Base-by-base conservation (phyloP, 2,329 filamentous ascomycete genomes). In the Atkinsonella texensis region DNA sequence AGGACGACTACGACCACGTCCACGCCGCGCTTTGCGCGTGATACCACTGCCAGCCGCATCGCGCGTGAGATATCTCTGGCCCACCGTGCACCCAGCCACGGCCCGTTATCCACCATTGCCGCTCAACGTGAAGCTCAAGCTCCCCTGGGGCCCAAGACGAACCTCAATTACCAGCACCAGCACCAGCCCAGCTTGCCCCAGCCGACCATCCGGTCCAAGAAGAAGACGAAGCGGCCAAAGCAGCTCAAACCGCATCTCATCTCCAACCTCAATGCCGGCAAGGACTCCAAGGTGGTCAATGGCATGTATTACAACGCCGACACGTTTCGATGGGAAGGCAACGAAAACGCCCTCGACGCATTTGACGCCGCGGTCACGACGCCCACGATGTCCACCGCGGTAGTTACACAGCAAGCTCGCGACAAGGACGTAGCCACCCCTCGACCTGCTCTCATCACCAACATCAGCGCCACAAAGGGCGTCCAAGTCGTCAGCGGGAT, bases 401-500 rank as follows among this genome's bases (percentile, higher is more conserved):
- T 58, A 7, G 31, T 40, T 6, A 63, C 72, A 0, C 74, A 74
- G 2, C 61, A 75, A 13, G 65, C 68, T 0, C 74, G 76, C 15
- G 80, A 83, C 48, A 81, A 75, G 59, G 81, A 84, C 59, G 70
- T 68, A 12, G 63, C 71, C 10, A 84, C 81, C 2, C 81, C 82
- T 59, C 69, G 84, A 55, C 75, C 88, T 10, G 89, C 91, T 6
- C 77, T 98, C 17, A 98, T 98, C 61, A 89, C 89, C 46, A 93
- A 95, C 58, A 87, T 96, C 57, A 87, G 85, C 51, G 78, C 83
- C 4, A 83, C 84, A 55, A 87, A 91, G 62, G 90, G 89, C 55
- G 85, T 95, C 13, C 90, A 96, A 68, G 86, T 96, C 38, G 89
- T 96, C 53, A 87, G 89, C n/a, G 89, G 89, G 59, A 98, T 98